A percentile compares a stretch with the other conserved stretches of the same genome.
Evolutionary conservation across 768 basidiomycete species (phyloP).

Genomic region (Lactarius sanguifluus): DNA sequence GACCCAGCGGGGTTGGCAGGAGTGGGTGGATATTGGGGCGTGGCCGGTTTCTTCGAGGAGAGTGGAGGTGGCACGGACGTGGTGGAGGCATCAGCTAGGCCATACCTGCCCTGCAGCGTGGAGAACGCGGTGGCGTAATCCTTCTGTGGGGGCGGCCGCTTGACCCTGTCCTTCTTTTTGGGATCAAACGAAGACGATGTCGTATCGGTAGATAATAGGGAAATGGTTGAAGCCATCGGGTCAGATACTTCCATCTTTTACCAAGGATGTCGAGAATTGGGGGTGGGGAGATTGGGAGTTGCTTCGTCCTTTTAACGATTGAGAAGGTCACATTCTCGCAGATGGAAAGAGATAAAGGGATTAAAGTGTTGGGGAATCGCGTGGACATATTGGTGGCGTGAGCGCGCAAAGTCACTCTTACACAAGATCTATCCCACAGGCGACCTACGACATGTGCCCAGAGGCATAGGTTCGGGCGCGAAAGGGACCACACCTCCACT

Average conservation of each 20-base stretch:
- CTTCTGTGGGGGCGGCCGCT: slow-evolving; percentile 2
- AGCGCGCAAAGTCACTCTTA: neutral
- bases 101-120: slow-evolving; percentile 13
- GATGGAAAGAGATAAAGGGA: neutral
- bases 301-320: neutral
- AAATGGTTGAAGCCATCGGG: slow-evolving; percentile 6
- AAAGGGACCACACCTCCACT: neutral
- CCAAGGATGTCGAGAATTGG: neutral
- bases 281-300: neutral
- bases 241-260: neutral
- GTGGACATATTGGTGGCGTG: neutral
- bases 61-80: neutral
- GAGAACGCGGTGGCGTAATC: slow-evolving; percentile 14
- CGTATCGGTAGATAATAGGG: slow-evolving; percentile 19
- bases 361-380: neutral
- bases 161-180: neutral
- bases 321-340: neutral
- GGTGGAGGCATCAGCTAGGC: neutral
- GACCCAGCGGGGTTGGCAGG: neutral
- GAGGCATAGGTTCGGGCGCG: neutral
- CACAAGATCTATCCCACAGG: neutral
- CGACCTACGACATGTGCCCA: neutral
- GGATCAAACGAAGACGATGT: slow-evolving; percentile 21
- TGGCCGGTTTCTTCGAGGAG: neutral
- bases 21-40: neutral